A percentile compares a stretch with the other conserved stretches of the same genome.
Evolutionary conservation across 164 flowering plant species (phyloP).

Genomic region (Chloranthus sessilifolius): DNA sequence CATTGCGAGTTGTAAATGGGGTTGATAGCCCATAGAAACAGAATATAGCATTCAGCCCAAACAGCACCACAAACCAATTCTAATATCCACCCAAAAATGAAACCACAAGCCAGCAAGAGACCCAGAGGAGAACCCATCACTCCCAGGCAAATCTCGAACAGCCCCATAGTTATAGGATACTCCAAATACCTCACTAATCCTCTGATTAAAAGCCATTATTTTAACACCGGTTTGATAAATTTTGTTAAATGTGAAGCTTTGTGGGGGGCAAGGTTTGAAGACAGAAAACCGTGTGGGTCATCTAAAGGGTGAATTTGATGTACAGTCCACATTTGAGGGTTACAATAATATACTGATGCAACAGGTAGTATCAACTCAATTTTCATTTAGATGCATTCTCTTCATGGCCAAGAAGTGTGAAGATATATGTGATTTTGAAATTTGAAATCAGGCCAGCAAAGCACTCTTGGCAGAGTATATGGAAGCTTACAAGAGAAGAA

Average conservation of each 20-base stretch:
- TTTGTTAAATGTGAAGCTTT: slow-evolving; percentile 98
- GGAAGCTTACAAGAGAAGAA: slow-evolving; percentile 48
- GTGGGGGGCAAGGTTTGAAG: slow-evolving; percentile 98
- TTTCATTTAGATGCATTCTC: slow-evolving; percentile 1
- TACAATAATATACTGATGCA: slow-evolving; percentile 97
- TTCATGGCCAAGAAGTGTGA: neutral
- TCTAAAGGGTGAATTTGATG: slow-evolving; percentile 79
- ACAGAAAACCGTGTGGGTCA: slow-evolving; percentile 93
- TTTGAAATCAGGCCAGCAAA: slow-evolving; percentile 72
- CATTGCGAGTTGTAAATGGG: too few species aligned
- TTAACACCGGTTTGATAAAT: too few species aligned
- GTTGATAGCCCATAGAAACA: too few species aligned
- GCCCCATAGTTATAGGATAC: too few species aligned
- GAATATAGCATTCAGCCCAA: too few species aligned
- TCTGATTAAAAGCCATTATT: too few species aligned
- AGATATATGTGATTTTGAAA: slow-evolving; percentile 2
- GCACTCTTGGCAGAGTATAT: slow-evolving; percentile 71
- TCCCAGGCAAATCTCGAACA: too few species aligned
- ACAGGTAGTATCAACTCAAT: slow-evolving; percentile 44
- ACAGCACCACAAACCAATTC: too few species aligned
- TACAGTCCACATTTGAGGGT: slow-evolving; percentile 95
- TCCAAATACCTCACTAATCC: too few species aligned
- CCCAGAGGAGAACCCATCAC: too few species aligned
- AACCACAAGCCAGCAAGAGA: too few species aligned
- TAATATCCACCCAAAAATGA: too few species aligned